Evolutionary conservation across 352 stramenopile genomes (phyloP).

Genomic region (Globisporangium viniferum): DNA sequence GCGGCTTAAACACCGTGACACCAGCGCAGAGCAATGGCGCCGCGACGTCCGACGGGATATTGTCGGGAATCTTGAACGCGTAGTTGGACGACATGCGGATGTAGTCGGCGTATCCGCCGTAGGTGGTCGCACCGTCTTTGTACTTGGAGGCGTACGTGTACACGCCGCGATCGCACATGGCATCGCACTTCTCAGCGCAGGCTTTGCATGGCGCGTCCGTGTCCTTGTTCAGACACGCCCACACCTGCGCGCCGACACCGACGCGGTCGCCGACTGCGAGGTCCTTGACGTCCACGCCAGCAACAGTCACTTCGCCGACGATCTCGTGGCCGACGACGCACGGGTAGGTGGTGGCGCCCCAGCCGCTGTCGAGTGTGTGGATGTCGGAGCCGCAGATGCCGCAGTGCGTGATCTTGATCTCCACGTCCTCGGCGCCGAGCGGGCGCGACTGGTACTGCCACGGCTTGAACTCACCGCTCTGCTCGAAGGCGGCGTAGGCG

Average conservation of each 20-base stretch:
- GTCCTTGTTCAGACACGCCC: conserved; percentile 5
- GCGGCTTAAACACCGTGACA: conserved; percentile 73
- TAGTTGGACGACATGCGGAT: conserved; percentile 64
- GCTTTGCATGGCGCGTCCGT: conserved; percentile 31
- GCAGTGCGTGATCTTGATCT: conserved; percentile 62
- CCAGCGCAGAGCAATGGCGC: conserved; percentile 81
- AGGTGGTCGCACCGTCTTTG: conserved; percentile 20
- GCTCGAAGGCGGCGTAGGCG: conserved; percentile 33
- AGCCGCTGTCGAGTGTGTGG: conserved; percentile 47
- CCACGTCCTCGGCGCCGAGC: conserved; percentile 40
- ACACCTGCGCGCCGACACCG: conserved; percentile 16
- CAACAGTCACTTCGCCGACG: conserved; percentile 41
- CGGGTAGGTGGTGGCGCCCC: conserved; percentile 39
- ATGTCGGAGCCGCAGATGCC: conserved; percentile 60
- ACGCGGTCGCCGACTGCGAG: conserved; percentile 3
- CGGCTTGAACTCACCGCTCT: conserved; percentile 22
- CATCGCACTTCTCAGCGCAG: conserved; percentile 51
- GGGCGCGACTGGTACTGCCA: conserved; percentile 44
- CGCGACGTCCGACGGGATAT: conserved; percentile 47
- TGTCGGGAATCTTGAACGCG: conserved; percentile 73
- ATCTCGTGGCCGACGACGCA: conserved; percentile 53
- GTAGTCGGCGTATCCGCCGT: conserved; percentile 69
- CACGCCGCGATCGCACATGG: conserved; percentile 48
- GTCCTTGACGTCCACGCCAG: neutral
- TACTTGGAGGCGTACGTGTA: conserved; percentile 52